A percentile compares a stretch with the other conserved stretches of the same genome.
phyloP scores from a whole-genome alignment of 495 filamentous ascomycete genomes.

The Neurospora sp. region DNA sequence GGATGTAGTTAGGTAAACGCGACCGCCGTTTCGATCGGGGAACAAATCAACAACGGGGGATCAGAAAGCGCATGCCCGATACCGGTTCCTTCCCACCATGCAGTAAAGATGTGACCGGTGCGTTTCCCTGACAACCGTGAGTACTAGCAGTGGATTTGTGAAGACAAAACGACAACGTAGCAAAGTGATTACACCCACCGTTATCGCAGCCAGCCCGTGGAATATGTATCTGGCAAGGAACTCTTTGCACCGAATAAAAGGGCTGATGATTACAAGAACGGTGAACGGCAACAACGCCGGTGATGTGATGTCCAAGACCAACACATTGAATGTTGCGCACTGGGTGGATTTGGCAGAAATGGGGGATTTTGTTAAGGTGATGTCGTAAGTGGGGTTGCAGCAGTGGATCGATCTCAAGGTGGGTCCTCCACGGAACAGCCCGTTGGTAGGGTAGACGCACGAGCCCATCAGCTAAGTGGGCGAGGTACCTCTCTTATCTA shows the following conservation, averaged over 20 bases:
- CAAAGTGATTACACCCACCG: background rate
- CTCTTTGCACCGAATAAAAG: background rate
- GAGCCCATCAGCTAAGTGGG: background rate
- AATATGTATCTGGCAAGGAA: background rate
- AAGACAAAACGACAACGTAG: background rate
- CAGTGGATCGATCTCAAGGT: background rate
- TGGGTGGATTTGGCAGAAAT: background rate
- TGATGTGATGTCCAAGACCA: background rate
- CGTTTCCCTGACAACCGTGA: background rate
- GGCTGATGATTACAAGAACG: background rate
- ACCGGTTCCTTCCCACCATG: background rate
- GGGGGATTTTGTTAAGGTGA: background rate
- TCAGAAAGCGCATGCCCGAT: background rate
- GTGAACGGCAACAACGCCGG: background rate
- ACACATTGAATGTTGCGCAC: background rate
- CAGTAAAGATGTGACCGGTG: background rate
- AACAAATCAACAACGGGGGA: background rate
- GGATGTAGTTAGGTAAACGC: background rate
- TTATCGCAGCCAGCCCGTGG: background rate
- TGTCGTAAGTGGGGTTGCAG: background rate
- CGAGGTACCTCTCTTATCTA: slow-evolving; percentile 6
- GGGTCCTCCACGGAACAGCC: background rate
- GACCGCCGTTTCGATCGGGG: background rate
- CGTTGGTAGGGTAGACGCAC: background rate
- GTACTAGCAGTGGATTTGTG: background rate